These are phyloP conservation scores for Colletotrichum camelliae DNA, from an alignment of 2,329 filamentous ascomycete genomes.

Conservation along the genomic window DNA sequence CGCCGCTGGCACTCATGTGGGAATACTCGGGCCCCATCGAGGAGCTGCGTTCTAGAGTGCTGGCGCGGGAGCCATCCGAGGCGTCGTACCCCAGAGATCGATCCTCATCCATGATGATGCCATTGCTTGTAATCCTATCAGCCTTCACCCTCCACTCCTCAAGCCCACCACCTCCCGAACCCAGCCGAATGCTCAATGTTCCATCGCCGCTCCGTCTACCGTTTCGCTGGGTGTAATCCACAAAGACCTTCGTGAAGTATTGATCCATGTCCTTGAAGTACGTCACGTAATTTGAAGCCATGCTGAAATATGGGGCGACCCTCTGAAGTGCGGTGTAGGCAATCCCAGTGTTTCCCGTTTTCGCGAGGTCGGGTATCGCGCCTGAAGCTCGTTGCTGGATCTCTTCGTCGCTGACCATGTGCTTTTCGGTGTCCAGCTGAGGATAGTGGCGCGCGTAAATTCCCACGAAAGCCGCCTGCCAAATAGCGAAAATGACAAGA, in stretches of 20 bases:
- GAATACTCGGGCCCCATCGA: slow-evolving; percentile 29
- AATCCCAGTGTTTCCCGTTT: slow-evolving; percentile 48
- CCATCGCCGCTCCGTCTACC: slow-evolving; percentile 34
- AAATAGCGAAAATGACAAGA: slow-evolving; percentile 70
- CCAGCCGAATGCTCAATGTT: slow-evolving; percentile 44
- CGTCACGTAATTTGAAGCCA: slow-evolving; percentile 61
- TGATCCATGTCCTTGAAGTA: slow-evolving; percentile 58
- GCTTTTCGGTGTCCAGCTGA: slow-evolving; percentile 66
- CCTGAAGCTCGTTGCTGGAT: slow-evolving; percentile 27
- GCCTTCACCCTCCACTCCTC: slow-evolving; percentile 57
- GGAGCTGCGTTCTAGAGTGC: slow-evolving; percentile 34
- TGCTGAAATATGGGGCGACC: slow-evolving; percentile 57
- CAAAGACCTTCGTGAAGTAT: slow-evolving; percentile 48
- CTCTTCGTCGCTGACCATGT: slow-evolving; percentile 51
- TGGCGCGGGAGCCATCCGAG: slow-evolving; percentile 31
- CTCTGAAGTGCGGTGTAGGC: slow-evolving; percentile 55
- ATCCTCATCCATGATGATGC: slow-evolving; percentile 40
- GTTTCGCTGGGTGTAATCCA: slow-evolving; percentile 44
- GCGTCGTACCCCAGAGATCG: slow-evolving; percentile 26
- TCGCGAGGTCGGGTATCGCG: slow-evolving; percentile 33
- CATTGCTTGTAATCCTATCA: slow-evolving; percentile 48
- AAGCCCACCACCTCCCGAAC: slow-evolving; percentile 53
- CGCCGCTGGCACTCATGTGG: slow-evolving; percentile 1
- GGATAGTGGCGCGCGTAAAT: slow-evolving; percentile 72
- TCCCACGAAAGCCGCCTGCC: slow-evolving; percentile 69